Evolutionary conservation across 2,329 filamentous ascomycete genomes (phyloP), one percentile per base, ranked within the genome.

Genomic region (Colletotrichum scovillei): DNA sequence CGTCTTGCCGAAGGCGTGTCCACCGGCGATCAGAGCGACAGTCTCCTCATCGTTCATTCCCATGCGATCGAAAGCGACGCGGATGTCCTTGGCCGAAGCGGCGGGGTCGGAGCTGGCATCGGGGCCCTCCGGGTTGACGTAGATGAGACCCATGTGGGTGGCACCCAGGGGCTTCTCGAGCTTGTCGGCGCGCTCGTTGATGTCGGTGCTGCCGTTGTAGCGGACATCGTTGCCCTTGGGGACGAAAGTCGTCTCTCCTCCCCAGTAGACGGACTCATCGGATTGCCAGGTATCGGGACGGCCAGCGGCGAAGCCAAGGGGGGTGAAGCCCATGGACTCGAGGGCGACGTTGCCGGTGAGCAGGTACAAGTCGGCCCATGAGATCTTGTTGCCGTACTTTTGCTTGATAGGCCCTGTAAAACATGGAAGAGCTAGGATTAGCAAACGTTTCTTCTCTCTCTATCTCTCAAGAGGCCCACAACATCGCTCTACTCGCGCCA

Each of bases 1-100:
- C 0, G 93, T 94, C 89, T 95, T 95, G 78, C 93, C 93, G 77
- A 95, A 94, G 30, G 90, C 88, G 86, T 95, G 93, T 52, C 93
- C 93, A 79, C 93, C 93, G 52, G 92, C 92, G 80, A 95, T 95
- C 58, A 95, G 85, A 16, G 93, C 93, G 67, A 94, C 93, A 0
- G 93, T 95, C 86, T 95, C 93, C 83, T 94, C 91, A 80, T 95
- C 92, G 80, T 94, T 91, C 93, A 95, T 95, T 74, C 91, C 93
- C 93, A 95, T 95, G 81, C 93, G 92, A 75, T 87, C 87, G 77
- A 95, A 95, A 22, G 93, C 94, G 72, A 86, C 88, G 75, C 92
- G 92, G 79, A 95, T 95, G 78, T 95, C 93, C 70, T 87, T 83
- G 55, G 90, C 93, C 1, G 93, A 88, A 16, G 92, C 91, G 53